A percentile compares a stretch with the other conserved stretches of the same genome.
phyloP scores from a whole-genome alignment of 345 rosid genomes.

The Lepidium aucheri region DNA sequence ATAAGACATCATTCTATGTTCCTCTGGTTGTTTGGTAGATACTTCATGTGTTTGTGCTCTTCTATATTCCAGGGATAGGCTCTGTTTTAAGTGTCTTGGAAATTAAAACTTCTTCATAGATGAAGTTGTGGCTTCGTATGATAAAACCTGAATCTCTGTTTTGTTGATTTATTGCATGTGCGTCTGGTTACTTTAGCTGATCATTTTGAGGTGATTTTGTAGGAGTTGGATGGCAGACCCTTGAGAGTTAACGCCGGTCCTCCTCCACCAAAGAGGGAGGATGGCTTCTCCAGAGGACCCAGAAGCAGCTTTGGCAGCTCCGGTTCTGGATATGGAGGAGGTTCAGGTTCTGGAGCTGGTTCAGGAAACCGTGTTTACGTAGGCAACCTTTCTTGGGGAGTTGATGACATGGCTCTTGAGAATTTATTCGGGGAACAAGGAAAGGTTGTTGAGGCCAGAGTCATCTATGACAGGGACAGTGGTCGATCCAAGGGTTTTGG shows the following conservation, averaged over 20 bases:
- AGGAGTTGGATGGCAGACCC: constrained; percentile 89
- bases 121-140: background rate
- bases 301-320: constrained; percentile 27
- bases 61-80: background rate
- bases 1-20: background rate
- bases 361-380: constrained; percentile 62
- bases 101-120: background rate
- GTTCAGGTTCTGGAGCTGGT: constrained; percentile 14
- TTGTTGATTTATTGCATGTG: background rate
- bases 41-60: background rate
- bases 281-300: constrained; percentile 37
- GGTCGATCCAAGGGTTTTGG: constrained; percentile 98
- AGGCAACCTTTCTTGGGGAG: constrained; percentile 93
- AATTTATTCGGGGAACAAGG: constrained; percentile 79
- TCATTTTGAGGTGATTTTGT: background rate
- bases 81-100: background rate
- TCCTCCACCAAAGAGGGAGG: constrained; percentile 62
- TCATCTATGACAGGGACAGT: constrained; percentile 84
- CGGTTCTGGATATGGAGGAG: constrained; percentile 25
- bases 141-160: background rate
- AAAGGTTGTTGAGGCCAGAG: constrained; percentile 82
- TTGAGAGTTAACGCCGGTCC: constrained; percentile 89
- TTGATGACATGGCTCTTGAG: constrained; percentile 81
- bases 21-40: background rate
- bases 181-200: background rate